phyloP scores from a whole-genome alignment of 2,329 filamentous ascomycete species.

The Monosporascus sp. region DNA sequence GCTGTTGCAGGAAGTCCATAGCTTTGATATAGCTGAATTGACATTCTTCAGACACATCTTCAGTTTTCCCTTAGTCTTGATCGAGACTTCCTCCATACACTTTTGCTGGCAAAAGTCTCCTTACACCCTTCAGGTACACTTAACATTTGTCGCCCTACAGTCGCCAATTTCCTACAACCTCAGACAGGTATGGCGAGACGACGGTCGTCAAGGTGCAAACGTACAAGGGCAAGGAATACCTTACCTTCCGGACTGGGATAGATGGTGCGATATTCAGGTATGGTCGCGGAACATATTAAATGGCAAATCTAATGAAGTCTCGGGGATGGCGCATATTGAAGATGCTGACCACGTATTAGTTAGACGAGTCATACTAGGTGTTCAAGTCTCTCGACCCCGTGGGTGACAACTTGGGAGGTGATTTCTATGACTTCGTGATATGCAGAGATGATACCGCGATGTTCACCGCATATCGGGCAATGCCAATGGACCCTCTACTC shows the following conservation, averaged over 20 bases:
- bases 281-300: conserved; percentile 6
- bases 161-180: too few relatives aligned
- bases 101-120: too few relatives aligned
- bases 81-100: too few relatives aligned
- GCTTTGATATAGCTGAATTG: too few relatives aligned
- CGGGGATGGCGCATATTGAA: background rate
- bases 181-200: conserved; percentile 8
- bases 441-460: conserved; percentile 35
- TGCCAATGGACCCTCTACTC: conserved; percentile 27
- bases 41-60: too few relatives aligned
- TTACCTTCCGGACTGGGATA: conserved; percentile 25
- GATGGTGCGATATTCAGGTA: conserved; percentile 5
- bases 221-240: conserved; percentile 23
- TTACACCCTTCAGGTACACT: too few relatives aligned
- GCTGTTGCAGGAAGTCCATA: too few relatives aligned
- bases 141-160: too few relatives aligned
- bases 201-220: conserved; percentile 16
- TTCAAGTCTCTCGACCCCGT: conserved; percentile 6
- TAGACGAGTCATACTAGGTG: conserved; percentile 12
- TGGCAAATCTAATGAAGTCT: background rate
- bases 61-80: too few relatives aligned
- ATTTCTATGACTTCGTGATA: conserved; percentile 36
- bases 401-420: background rate
- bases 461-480: conserved; percentile 32
- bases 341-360: background rate